Evolutionary conservation across 306 rosid genomes (phyloP), one percentile per base, ranked within the genome.

Genomic region (Lablab purpureus): DNA sequence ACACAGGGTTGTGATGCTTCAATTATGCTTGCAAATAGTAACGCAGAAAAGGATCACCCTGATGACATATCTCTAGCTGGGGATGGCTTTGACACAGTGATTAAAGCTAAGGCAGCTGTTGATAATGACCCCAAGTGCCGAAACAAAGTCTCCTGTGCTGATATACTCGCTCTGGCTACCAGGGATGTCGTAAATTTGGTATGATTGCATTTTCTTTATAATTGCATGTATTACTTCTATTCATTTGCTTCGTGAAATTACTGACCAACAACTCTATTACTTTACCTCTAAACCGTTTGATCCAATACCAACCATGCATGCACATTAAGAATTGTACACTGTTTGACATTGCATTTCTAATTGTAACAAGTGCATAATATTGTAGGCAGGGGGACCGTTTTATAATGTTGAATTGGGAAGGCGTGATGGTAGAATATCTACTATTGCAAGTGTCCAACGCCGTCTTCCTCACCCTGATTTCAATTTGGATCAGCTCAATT

Each of bases 1-100:
- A 59, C 19, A 41, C 77, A 92, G 99, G 99, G 99, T 1, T 95
- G 99, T 78, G 99, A 95, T 87, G 99, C 93, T 21, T 95, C 99
- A 9, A 51, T 92, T 30, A 13, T 95, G 81, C 73, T 95, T 2
- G 71, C 84, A 68, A 87, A 82, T 64, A 59, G 19, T 9, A 49
- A 84, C 1, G 85, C 98, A 2, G 99, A 95, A 89, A 92, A 86
- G 82, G 91, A 95, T 34, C 86, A 86, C 67, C 77, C 94, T 0
- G 99, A 95, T 15, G 85, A 95, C n/a, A 49, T 90, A 1, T 81
- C 98, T 4, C 85, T 95, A 0, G 97, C 96, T 0, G 98, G 98
- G 2, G 99, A 92, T 7, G 99, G 99, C 11, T 95, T 95, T 62
- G 99, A 95, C 90, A 93, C 98, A 0, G 98, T 93, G 41, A 41